Evolutionary conservation across 2,329 filamentous ascomycete species (phyloP).

Genomic region (Hymenoscyphus infarciens): DNA sequence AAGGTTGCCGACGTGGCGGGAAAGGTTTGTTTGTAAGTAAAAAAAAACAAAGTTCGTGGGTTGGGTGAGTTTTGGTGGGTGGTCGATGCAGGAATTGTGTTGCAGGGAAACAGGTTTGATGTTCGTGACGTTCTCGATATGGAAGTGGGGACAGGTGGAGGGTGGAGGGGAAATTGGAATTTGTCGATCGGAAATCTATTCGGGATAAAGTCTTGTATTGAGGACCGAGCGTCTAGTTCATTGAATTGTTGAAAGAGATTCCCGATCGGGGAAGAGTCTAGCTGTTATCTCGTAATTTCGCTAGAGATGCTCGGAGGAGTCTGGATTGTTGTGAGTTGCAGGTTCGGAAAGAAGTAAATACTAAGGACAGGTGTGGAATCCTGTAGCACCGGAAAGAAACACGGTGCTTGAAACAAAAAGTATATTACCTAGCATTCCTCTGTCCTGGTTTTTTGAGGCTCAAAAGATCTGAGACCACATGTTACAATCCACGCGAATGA

Average conservation of each 20-base stretch:
- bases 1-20: not conserved
- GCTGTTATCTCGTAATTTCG: too few relatives aligned
- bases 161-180: conserved; percentile 1
- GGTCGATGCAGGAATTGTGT: not conserved
- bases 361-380: not conserved
- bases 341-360: not conserved
- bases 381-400: not conserved
- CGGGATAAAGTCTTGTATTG: not conserved
- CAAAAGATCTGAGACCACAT: not conserved
- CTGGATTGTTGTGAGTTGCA: not conserved
- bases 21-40: too few relatives aligned
- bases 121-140: not conserved
- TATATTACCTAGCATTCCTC: not conserved
- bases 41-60: not conserved
- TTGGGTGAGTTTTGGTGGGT: not conserved
- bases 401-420: not conserved
- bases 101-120: not conserved
- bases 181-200: not conserved
- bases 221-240: not conserved
- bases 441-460: not conserved
- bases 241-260: too few relatives aligned
- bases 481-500: not conserved
- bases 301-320: not conserved
- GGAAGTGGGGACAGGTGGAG: not conserved
- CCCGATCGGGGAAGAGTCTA: too few relatives aligned